Base-by-base conservation (phyloP, 2,329 filamentous ascomycete genomes). In the Eutypella sp. region DNA sequence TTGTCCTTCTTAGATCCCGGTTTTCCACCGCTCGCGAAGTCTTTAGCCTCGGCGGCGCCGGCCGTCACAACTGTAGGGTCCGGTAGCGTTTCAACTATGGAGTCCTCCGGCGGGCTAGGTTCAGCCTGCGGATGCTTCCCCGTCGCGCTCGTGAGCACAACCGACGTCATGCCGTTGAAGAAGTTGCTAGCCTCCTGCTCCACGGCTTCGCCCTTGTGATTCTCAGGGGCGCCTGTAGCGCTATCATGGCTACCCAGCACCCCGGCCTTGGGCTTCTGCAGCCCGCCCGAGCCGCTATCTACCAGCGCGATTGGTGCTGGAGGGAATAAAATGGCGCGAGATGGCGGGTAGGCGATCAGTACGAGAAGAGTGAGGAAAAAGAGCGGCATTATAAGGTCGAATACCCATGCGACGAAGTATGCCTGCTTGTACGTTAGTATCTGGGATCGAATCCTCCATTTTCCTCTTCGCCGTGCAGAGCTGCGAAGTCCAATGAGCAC, bases 171-270 rank as follows among this genome's bases (percentile, higher is more conserved):
- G 27, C 83, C 79, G 44, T 84, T 84, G 47, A 93, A 83, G 50
- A 95, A 84, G 60, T 89, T 91, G 55, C 79, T 84, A 1, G 89
- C 89, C 62, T 95, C 89, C 49, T 87, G 80, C 62, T 95, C 89
- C 1, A 89, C 85, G 0, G 87, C 87, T 62, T 93, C 88, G 22
- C 89, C 89, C 60, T 89, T 85, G 66, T 89, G 80, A 53, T 89
- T 88, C 62, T 95, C 87, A 0, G 88, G 85, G 0, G 89, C 89
- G 1, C 89, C 89, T 0, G 89, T 95, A 1, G 85, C 76, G 46
- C 85, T 89, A 48, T 89, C 85, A 23, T 84, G 78, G 18, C 85
- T 89, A 1, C 85, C 89, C 0, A 93, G 67, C 0, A 89, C 81
- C 2, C 88, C 88, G 3, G 88, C 78, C 42, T 81, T 80, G 1